Evolutionary conservation across 2,329 filamentous ascomycete species (phyloP), one percentile per base, ranked within the genome.

Genomic region (Ceratocystis eucalypticola): DNA sequence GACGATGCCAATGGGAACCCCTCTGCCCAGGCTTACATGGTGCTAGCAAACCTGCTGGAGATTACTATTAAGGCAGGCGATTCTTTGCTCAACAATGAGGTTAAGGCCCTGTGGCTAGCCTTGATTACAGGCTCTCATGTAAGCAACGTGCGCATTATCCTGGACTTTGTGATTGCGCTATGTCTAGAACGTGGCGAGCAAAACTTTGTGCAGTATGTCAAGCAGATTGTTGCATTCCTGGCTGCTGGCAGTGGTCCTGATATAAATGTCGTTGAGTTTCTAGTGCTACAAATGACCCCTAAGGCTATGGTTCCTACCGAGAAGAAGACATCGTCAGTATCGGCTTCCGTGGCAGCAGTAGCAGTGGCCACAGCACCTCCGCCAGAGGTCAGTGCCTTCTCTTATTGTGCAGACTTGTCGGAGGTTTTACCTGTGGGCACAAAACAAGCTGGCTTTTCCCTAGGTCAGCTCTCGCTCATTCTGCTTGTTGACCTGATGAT

Each of bases 281-380:
- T 99, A 65, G 79, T 97, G 33, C 82, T 95, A 76, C 91, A 96
- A 70, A 91, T 99, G 69, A 89, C 85, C 0, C 93, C 95, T 0
- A 95, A 94, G 74, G 89, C 91, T n/a, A 97, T 99, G 93, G 91
- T 96, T 8, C 90, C 91, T 8, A 88, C 89, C 70, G 89, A 95
- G 73, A 95, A 93, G 75, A 82, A 84, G 69, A 30, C 61, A 20
- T 65, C 64, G 44, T n/a, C 20, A 10, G 17, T 10, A 22, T 48
- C 46, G 46, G 48, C 48, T 22, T 33, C 55, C 10, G 28, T 59
- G 25, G 6, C 28, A 6, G 28, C 28, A 33, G 55, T 20, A 30
- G 17, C 28, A 12, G 84, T 88, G 61, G 81, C 84, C 1, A 77
- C 85, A 17, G 84, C 84, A 8, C 81, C 87, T 6, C 89, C 91